Evolutionary conservation across 139 green algal genomes (phyloP).

Genomic region (Haematococcus lacustris): DNA sequence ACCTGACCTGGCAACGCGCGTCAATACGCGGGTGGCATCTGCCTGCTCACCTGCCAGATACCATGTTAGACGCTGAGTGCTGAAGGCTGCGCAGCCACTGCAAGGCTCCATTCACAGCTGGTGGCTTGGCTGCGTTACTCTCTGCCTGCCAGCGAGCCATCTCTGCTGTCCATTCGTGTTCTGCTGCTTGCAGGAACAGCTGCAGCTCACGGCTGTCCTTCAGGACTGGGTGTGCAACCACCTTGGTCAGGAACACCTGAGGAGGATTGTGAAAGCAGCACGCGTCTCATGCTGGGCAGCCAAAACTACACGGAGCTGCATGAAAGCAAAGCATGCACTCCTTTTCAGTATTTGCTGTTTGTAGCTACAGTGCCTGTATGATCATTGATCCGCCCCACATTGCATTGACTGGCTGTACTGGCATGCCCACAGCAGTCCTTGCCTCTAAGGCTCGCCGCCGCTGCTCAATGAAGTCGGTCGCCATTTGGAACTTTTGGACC

Average conservation of each 20-base stretch:
- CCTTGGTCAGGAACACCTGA: slow-evolving; percentile 71
- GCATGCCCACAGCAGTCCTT: not conserved
- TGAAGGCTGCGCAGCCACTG: slow-evolving; percentile 48
- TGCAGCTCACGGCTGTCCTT: slow-evolving; percentile 56
- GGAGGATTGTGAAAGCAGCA: too few species aligned
- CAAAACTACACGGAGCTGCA: too few species aligned
- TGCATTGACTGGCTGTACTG: too few species aligned
- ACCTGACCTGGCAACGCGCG: too few species aligned
- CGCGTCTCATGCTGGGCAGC: too few species aligned
- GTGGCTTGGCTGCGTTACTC: slow-evolving; percentile 20
- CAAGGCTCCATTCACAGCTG: slow-evolving; percentile 33
- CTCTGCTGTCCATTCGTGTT: slow-evolving; percentile 75
- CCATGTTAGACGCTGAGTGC: slow-evolving; percentile 43
- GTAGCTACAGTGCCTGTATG: too few species aligned
- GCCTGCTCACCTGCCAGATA: slow-evolving; percentile 29
- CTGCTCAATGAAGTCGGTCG: slow-evolving; percentile 84
- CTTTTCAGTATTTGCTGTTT: too few species aligned
- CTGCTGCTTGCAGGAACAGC: slow-evolving; percentile 44
- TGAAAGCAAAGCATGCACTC: too few species aligned
- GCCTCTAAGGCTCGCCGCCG: slow-evolving; percentile 68
- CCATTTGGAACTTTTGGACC: slow-evolving; percentile 88
- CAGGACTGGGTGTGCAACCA: slow-evolving; percentile 68
- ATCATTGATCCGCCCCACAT: too few species aligned
- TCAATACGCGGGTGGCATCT: too few species aligned
- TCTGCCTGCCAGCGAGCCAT: slow-evolving; percentile 52